phyloP scores from a whole-genome alignment of 805 yeast genomes.

The Saccharomycopsis sp. region DNA sequence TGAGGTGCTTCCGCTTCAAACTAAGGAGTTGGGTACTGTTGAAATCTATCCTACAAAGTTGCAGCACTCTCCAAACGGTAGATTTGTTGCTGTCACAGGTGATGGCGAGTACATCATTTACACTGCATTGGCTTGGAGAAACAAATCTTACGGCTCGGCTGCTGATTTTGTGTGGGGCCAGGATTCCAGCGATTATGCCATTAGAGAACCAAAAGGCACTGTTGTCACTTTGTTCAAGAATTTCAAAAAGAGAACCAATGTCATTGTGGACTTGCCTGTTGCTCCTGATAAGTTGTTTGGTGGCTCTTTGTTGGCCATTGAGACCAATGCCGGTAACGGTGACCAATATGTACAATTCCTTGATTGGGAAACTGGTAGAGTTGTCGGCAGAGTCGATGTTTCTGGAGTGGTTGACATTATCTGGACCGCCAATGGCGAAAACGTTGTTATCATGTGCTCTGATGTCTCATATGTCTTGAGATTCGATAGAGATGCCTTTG shows the following conservation, averaged over 20 bases:
- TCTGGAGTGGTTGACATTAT: constrained; percentile 64
- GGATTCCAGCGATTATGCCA: constrained; percentile 80
- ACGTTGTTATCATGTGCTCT: constrained; percentile 62
- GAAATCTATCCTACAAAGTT: constrained; percentile 87
- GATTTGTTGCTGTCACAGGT: constrained; percentile 94
- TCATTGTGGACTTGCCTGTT: constrained; percentile 56
- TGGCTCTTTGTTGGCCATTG: constrained; percentile 82
- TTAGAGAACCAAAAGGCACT: constrained; percentile 55
- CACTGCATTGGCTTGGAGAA: constrained; percentile 97
- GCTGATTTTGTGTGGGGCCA: constrained; percentile 92
- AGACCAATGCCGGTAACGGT: constrained; percentile 32
- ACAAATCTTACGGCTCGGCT: constrained; percentile 85
- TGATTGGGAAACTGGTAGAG: constrained; percentile 84
- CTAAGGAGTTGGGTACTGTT: constrained; percentile 88
- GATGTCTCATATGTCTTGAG: constrained; percentile 73
- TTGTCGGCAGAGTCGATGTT: constrained; percentile 85
- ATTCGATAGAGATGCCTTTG: constrained; percentile 56
- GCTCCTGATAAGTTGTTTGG: constrained; percentile 75
- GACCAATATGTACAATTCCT: constrained; percentile 80
- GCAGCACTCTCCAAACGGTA: constrained; percentile 92
- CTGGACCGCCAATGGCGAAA: constrained; percentile 93
- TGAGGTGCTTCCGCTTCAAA: constrained; percentile 63
- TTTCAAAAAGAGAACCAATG: constrained; percentile 67
- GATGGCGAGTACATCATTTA: constrained; percentile 96
- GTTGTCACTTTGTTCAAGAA: constrained; percentile 68